Percentiles rank a stretch among this genome's conserved stretches.
Conservation (phyloP, 352 stramenopile genomes). For the Globisporangium cystogenes region DNA sequence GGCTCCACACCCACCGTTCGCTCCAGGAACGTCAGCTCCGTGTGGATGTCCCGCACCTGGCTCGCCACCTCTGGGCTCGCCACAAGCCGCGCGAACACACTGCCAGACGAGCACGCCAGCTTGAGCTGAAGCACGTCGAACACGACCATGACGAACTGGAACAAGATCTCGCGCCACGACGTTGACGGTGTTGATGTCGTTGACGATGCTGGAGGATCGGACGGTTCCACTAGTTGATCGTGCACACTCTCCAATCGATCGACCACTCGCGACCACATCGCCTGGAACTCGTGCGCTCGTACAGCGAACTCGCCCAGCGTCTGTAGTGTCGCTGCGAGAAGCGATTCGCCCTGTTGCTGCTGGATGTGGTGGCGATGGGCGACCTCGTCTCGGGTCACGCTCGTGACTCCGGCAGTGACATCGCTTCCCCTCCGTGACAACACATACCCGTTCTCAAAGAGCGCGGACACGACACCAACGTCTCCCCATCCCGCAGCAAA, state of each 20-base stretch:
- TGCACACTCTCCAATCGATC: not conserved
- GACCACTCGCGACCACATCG: slow-evolving; percentile 1
- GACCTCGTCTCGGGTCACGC: no score
- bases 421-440: no score
- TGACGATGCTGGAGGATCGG: not conserved
- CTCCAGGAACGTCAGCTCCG: not conserved
- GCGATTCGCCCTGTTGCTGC: not conserved
- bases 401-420: no score
- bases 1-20: not conserved
- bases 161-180: not conserved
- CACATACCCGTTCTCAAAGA: not conserved
- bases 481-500: not conserved
- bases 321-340: not conserved
- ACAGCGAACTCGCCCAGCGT: not conserved
- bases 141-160: slow-evolving; percentile 7
- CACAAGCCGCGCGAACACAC: not conserved
- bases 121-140: not conserved
- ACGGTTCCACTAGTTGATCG: not conserved
- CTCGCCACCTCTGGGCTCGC: not conserved
- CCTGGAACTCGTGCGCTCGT: not conserved
- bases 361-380: not conserved
- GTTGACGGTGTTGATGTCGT: no score
- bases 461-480: not conserved
- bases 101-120: not conserved
- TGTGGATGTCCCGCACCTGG: not conserved